Evolutionary conservation across 352 stramenopile species (phyloP), one percentile per base, ranked within the genome.

Genomic region (Thalassiosira hispida): DNA sequence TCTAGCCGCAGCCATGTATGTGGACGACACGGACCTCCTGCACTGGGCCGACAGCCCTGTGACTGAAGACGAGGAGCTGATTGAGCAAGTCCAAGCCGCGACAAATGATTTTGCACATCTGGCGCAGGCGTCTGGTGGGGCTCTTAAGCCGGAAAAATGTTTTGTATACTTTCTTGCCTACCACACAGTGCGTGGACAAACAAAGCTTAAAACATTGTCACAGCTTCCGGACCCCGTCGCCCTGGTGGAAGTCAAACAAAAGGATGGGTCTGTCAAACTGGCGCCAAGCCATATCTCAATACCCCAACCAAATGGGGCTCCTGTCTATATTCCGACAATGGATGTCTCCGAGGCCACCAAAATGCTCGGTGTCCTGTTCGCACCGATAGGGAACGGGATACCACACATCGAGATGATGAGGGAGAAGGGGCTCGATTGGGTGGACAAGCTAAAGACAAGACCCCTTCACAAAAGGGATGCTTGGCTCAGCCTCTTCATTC

Each of bases 1-100:
- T 7, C 20, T 81, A 12, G 42, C 52, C 33, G 57, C 70, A 0
- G 33, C 44, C 0, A 51, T 72, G 35, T 78, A 25, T 18, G 69
- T 78, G 6, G 29, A 73, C 46, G 47, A 73, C 22, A 73, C 65
- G 6, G 51, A 79, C 16, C 31, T 66, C 0, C 52, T 68, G 3
- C 61, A 73, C 20, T 33, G 18, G 25, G 20, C n/a, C 2, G 0
- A 11, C 0, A 4, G 0, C 0, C 7, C 22, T 0, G 16, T 1
- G 4, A n/a, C 12, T 6, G 7, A n/a, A 0, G 14, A 27, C 0
- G 20, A 20, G 20, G 44, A 70, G 8, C 35, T 69, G 0, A 55
- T 65, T 3, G 0, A 51, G 0, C 2, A 38, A 6, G 59, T 62
- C 16, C 68, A 77, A 20, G 1, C 0, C 0, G 14, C 27, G 0